Evolutionary conservation across 202 grass and related monocot genomes (phyloP).

Genomic region (Schoenoplectus triqueter): DNA sequence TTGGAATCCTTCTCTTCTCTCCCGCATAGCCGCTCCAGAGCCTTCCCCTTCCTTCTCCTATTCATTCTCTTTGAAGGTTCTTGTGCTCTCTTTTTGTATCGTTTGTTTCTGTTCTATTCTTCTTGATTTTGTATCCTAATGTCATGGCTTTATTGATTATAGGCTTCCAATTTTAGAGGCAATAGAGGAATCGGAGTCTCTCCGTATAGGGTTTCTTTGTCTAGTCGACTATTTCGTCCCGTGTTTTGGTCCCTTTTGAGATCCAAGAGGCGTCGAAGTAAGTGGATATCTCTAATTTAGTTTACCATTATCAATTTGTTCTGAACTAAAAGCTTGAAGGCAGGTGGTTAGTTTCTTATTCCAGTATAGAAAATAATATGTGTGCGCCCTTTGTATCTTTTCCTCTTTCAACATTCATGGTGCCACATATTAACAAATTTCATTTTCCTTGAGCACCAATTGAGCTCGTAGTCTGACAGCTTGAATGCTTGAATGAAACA

Average conservation of each 20-base stretch:
- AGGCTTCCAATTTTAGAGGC: conserved; percentile 42
- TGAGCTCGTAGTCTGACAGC: not conserved
- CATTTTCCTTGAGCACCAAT: not conserved
- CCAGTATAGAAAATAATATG: not conserved
- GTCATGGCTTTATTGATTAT: not conserved
- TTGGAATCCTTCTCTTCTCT: conserved; percentile 44
- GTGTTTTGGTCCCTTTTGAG: conserved; percentile 15
- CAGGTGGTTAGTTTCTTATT: not conserved
- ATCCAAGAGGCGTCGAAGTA: conserved; percentile 32
- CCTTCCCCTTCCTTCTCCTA: conserved; percentile 42
- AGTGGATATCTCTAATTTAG: not conserved
- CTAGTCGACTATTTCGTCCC: not conserved
- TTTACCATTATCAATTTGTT: not conserved
- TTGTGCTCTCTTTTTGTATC: not conserved
- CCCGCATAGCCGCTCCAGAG: conserved; percentile 41
- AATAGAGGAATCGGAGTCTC: conserved; percentile 19
- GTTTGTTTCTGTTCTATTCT: not conserved
- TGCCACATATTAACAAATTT: not conserved
- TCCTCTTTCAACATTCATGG: not conserved
- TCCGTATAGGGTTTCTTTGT: conserved; percentile 5
- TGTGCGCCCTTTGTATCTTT: not conserved
- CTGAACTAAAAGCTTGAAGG: not conserved
- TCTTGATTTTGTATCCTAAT: not conserved
- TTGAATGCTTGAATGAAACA: not conserved
- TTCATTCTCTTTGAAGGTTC: conserved; percentile 51